Conservation (phyloP, 1,139 yeast genomes). For the Candida neerlandica region DNA sequence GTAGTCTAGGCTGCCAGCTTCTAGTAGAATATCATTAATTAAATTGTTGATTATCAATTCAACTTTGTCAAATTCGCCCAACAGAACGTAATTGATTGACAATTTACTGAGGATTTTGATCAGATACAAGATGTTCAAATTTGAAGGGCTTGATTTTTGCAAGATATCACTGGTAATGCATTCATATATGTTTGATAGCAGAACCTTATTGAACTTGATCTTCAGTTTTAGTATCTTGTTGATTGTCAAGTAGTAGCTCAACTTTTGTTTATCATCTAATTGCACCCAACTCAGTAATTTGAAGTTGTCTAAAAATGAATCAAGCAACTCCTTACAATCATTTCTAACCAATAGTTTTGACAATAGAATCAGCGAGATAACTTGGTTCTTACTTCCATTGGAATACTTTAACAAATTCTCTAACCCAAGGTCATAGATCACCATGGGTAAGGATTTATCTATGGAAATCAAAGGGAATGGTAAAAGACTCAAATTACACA, state of each 20-base stretch:
- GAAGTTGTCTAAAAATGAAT: conserved; percentile 21
- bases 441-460: conserved; percentile 30
- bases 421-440: conserved; percentile 37
- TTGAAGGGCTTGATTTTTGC: conserved; percentile 18
- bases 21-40: conserved; percentile 30
- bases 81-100: conserved; percentile 21
- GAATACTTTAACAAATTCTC: conserved; percentile 25
- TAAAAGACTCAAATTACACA: conserved; percentile 63
- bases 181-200: conserved; percentile 20
- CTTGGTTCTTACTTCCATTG: conserved; percentile 33
- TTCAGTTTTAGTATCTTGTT: conserved; percentile 38
- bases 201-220: conserved; percentile 11
- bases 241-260: conserved; percentile 42
- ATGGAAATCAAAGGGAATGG: conserved; percentile 66
- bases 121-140: conserved; percentile 30
- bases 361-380: conserved; percentile 38
- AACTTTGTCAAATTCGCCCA: conserved; percentile 21
- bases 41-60: conserved; percentile 31
- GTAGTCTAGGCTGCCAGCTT: conserved; percentile 30
- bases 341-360: conserved; percentile 39
- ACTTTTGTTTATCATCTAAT: conserved; percentile 21
- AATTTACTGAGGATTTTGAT: conserved; percentile 39
- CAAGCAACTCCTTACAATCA: conserved; percentile 26
- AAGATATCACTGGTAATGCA: conserved; percentile 15
- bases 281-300: conserved; percentile 19